These are phyloP conservation scores for Moesziomyces globuligerus DNA, from an alignment of 1,284 basidiomycete species.

Conservation along the genomic window DNA sequence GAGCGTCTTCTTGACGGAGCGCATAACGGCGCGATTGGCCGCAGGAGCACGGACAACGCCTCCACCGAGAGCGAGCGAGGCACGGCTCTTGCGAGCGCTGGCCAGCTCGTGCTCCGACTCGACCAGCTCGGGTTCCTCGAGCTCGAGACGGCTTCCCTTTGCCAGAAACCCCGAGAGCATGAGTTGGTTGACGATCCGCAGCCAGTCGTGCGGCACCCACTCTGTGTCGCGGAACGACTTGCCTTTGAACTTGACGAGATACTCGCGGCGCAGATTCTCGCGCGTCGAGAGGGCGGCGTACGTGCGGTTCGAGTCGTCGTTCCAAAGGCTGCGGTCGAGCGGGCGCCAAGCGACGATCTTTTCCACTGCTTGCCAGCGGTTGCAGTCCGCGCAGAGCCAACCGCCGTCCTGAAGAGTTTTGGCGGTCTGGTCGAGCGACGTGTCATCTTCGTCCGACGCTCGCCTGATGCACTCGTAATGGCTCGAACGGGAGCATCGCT, in stretches of 20 bases:
- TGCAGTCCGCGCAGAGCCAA: conserved; percentile 49
- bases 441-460: conserved; percentile 7
- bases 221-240: conserved; percentile 47
- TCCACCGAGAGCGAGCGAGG: conserved; percentile 25
- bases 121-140: conserved; percentile 44
- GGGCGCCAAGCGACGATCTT: conserved; percentile 54
- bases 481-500: conserved; percentile 43
- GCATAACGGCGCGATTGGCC: conserved; percentile 10
- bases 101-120: conserved; percentile 21
- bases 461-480: conserved; percentile 50
- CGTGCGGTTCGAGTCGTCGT: conserved; percentile 25
- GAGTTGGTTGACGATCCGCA: conserved; percentile 23
- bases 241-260: conserved; percentile 57
- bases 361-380: conserved; percentile 44
- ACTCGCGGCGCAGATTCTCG: conserved; percentile 51
- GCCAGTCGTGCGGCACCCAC: conserved; percentile 57
- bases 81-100: conserved; percentile 20
- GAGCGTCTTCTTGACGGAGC: conserved; percentile 36
- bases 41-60: conserved; percentile 3
- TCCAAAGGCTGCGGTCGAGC: conserved; percentile 26
- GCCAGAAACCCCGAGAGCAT: conserved; percentile 30
- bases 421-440: conserved; percentile 35
- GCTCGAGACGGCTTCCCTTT: conserved; percentile 48
- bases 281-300: conserved; percentile 25
- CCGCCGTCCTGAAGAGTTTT: conserved; percentile 19